phyloP scores from a whole-genome alignment of 108 stramenopile genomes.

The Fistulifera solaris region DNA sequence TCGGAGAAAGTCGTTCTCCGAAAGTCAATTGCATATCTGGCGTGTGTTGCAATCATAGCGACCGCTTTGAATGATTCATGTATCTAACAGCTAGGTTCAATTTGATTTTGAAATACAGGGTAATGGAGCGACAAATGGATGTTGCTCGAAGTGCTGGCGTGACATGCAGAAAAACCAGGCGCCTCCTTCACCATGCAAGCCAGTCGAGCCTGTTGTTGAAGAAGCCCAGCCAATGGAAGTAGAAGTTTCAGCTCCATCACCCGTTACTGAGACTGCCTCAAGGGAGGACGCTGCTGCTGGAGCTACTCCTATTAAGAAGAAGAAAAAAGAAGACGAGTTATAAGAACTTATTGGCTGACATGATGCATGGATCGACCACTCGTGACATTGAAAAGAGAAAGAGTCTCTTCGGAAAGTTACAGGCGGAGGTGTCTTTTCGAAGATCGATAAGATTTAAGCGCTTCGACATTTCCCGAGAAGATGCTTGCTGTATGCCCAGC shows the following conservation, averaged over 20 bases:
- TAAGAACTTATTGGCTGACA: conserved; percentile 72
- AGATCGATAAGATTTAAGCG: conserved; percentile 90
- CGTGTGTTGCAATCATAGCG: no score
- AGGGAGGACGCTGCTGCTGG: conserved; percentile 9
- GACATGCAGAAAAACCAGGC: conserved; percentile 49
- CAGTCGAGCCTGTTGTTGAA: conserved; percentile 3
- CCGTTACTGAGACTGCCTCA: conserved; percentile 7
- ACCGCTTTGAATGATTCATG: no score
- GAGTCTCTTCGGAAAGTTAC: conserved; percentile 62
- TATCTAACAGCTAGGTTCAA: no score
- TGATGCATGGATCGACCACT: conserved; percentile 20
- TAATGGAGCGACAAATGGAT: conserved; percentile 74
- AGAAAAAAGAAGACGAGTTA: conserved; percentile 84
- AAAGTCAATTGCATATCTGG: no score
- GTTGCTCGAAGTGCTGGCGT: conserved; percentile 82
- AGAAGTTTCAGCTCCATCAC: conserved; percentile 7
- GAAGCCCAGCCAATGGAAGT: conserved; percentile 20
- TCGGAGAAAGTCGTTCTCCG: no score
- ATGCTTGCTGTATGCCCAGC: no score
- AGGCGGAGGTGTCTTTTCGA: conserved; percentile 80
- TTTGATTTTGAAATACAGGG: conserved; percentile 14
- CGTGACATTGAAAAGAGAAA: conserved; percentile 64
- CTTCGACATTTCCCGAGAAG: no score
- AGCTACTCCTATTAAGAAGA: conserved; percentile 49
- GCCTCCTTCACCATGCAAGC: conserved; percentile 10